Evolutionary conservation across 2,329 filamentous ascomycete species (phyloP).

Genomic region (Eutypella sp.): DNA sequence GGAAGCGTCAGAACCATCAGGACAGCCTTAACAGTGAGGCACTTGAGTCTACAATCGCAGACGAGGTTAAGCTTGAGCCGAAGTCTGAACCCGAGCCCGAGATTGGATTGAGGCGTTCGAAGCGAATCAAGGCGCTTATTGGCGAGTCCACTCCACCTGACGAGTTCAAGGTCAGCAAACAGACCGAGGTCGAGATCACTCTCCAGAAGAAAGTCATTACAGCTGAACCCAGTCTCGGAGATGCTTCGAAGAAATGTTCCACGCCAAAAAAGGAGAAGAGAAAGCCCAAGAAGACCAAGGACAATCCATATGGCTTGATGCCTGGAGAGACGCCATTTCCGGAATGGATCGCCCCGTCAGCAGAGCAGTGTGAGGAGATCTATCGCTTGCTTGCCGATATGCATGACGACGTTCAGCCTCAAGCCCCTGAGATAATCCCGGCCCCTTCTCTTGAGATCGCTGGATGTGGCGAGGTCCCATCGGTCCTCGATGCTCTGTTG

Average conservation of each 20-base stretch:
- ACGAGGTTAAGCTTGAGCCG: neutral
- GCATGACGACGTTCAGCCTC: conserved; percentile 58
- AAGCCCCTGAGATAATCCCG: conserved; percentile 58
- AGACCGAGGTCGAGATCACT: neutral
- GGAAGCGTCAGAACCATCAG: neutral
- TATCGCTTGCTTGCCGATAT: conserved; percentile 57
- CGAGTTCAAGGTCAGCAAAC: too few species aligned
- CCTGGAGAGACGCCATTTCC: conserved; percentile 63
- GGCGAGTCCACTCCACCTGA: too few species aligned
- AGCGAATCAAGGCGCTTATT: neutral
- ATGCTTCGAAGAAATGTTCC: neutral
- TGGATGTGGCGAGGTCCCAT: conserved; percentile 58
- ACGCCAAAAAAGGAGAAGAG: conserved; percentile 15
- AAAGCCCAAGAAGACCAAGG: conserved; percentile 23
- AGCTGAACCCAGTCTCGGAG: neutral
- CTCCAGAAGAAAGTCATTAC: conserved; percentile 6
- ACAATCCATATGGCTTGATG: conserved; percentile 47
- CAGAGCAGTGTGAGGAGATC: conserved; percentile 65
- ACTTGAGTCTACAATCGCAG: neutral
- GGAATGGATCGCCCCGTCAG: conserved; percentile 58
- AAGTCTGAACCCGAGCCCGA: neutral
- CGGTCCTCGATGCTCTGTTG: conserved; percentile 48
- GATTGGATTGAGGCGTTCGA: neutral
- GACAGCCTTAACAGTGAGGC: neutral
- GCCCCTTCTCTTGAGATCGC: conserved; percentile 65